phyloP scores from a whole-genome alignment of 202 grass and related monocot species.

The Dendrocalamus latiflorus region DNA sequence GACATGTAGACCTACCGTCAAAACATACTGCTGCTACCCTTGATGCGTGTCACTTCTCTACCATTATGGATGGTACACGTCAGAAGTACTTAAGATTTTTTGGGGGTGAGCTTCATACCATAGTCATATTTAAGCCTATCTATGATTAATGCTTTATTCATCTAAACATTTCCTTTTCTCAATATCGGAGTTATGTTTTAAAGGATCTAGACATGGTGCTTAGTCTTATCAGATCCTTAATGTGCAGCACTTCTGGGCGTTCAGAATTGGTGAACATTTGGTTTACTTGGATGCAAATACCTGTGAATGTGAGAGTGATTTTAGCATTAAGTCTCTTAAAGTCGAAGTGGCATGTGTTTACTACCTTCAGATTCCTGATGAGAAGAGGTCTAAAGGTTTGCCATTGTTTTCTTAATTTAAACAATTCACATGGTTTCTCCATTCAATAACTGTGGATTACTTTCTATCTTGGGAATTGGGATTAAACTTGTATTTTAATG shows the following conservation, averaged over 20 bases:
- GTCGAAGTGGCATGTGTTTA: slow-evolving; percentile 81
- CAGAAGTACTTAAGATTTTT: no score
- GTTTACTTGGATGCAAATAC: slow-evolving; percentile 55
- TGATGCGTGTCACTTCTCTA: no score
- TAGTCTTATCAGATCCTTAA: no score
- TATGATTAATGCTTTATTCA: no score
- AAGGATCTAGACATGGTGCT: no score
- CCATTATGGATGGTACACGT: no score
- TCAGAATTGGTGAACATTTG: slow-evolving; percentile 68
- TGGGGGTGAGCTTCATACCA: no score
- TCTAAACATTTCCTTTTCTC: no score
- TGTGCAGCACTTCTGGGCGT: slow-evolving; percentile 53
- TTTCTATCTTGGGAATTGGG: neutral
- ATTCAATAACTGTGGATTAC: neutral
- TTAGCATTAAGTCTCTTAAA: slow-evolving; percentile 65
- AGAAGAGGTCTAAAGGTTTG: slow-evolving; percentile 75
- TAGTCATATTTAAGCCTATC: no score
- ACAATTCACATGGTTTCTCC: neutral
- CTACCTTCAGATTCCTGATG: slow-evolving; percentile 75
- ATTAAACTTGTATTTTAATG: neutral
- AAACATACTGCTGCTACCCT: no score
- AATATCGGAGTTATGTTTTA: no score
- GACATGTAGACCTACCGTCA: no score
- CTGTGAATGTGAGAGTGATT: slow-evolving; percentile 38
- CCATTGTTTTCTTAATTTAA: neutral